Base-by-base conservation (phyloP, 805 yeast species). In the Saturnispora dispora region DNA sequence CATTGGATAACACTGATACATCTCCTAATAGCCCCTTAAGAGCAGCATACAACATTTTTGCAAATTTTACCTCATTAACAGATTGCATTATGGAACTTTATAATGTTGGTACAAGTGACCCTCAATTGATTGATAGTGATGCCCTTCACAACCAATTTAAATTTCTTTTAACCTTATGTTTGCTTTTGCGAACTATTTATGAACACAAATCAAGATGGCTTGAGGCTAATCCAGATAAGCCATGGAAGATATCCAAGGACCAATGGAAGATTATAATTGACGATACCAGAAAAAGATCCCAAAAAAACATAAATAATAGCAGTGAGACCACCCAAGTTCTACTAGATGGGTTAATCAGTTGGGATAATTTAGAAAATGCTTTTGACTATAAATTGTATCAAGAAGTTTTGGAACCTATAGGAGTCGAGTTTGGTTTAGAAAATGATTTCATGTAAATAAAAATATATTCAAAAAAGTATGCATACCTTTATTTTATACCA, bases 111-210 rank as follows among this genome's bases (percentile, higher is more conserved):
- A 42, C 46, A 2, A 44, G 51, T 1, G 27, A 50, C 15, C 51
- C 55, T 2, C 47, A 48, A 4, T 15, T 53, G 10, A 25, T 44
- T 7, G 42, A 52, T 5, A 60, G 58, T 42, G 57, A 57, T 42
- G 56, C 55, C 3, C 54, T 60, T 20, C 56, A 57, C 33, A 35
- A 53, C 10, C 36, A 44, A 25, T 54, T 55, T 39, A 61, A 60
- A 22, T 23, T 55, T 15, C 44, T 53, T 8, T 35, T 55, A 10
- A 45, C 59, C 2, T 22, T 59, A 18, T 56, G 61, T 42, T 53
- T 52, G 35, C 53, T 58, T 28, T 39, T 59, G 32, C 58, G 60
- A 17, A 37, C 60, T 2, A 28, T 48, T 9, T 52, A 52, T 43
- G 43, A 43, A 8, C 47, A 48, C 36, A 48, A 44, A 44, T 7